A percentile compares a stretch with the other conserved stretches of the same genome.
Evolutionary conservation across 306 rosid species (phyloP).

Genomic region (Crataegus laevigata): DNA sequence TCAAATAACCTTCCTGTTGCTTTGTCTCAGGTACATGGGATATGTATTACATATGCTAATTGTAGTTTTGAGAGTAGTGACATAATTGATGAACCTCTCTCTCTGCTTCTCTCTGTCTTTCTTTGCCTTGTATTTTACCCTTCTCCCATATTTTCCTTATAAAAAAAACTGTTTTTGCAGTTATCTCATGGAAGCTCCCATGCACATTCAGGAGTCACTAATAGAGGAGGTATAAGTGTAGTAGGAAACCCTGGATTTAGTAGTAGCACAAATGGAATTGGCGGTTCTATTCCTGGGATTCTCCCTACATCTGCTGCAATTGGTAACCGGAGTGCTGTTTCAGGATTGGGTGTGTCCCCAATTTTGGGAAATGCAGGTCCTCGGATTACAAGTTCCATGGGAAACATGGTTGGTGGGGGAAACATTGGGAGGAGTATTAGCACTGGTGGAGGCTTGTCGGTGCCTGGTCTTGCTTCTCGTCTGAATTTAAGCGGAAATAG

Average conservation of each 20-base stretch:
- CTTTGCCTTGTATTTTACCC: neutral
- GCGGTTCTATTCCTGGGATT: constrained; percentile 97
- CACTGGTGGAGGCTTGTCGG: constrained; percentile 79
- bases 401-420: constrained; percentile 89
- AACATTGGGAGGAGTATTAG: constrained; percentile 42
- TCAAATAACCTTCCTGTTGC: constrained; percentile 84
- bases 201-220: constrained; percentile 82
- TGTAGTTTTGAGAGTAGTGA: neutral
- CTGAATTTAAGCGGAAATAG: constrained; percentile 62
- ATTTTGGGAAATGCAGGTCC: constrained; percentile 85
- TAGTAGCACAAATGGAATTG: constrained; percentile 92
- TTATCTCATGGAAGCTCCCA: constrained; percentile 83
- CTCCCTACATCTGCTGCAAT: constrained; percentile 89
- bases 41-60: neutral
- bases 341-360: constrained; percentile 94
- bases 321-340: constrained; percentile 92
- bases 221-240: constrained; percentile 95
- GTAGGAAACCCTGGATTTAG: constrained; percentile 96
- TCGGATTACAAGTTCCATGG: constrained; percentile 88
- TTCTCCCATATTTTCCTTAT: neutral
- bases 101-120: neutral
- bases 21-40: constrained; percentile 67
- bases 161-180: constrained; percentile 34
- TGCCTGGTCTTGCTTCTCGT: constrained; percentile 88
- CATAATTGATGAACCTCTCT: neutral